phyloP scores from a whole-genome alignment of 108 stramenopile species.

The Schizochytrium sp. region DNA sequence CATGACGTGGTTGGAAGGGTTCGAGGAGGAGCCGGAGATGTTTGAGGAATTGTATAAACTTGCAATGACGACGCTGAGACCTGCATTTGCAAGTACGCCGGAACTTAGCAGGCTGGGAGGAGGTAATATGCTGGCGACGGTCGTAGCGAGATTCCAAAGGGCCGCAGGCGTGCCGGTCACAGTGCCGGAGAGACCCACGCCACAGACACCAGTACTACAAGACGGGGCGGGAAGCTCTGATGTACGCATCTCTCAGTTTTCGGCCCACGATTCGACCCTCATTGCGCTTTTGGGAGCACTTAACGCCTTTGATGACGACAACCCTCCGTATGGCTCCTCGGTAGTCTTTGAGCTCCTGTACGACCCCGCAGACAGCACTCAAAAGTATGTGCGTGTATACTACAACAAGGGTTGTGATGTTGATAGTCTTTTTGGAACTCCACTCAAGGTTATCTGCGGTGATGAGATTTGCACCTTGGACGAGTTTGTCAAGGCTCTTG shows the following conservation, averaged over 20 bases:
- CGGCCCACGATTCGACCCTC: constrained; percentile 47
- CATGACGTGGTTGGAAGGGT: not conserved
- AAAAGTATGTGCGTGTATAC: not conserved
- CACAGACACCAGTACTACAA: not conserved
- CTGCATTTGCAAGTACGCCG: not conserved
- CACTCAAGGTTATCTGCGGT: not conserved
- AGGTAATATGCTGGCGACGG: constrained; percentile 55
- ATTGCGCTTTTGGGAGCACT: not conserved
- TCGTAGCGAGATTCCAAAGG: constrained; percentile 16
- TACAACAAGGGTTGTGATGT: constrained; percentile 37
- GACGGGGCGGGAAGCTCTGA: not conserved
- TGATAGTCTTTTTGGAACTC: not conserved
- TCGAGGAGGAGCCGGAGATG: not conserved
- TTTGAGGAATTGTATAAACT: not conserved
- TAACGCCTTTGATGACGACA: constrained; percentile 5
- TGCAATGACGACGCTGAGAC: not conserved
- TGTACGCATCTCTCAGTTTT: constrained; percentile 27
- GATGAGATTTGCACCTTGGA: not conserved
- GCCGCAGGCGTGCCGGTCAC: not conserved
- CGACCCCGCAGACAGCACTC: not conserved
- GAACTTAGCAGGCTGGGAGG: not conserved
- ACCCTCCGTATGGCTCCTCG: constrained; percentile 45
- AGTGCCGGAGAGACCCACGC: not conserved
- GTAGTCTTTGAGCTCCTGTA: constrained; percentile 47
- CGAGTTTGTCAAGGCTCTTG: not conserved